Percentiles rank a stretch among this genome's conserved stretches.
phyloP scores from a whole-genome alignment of 2,329 filamentous ascomycete genomes.

The Raffaelea arxii region DNA sequence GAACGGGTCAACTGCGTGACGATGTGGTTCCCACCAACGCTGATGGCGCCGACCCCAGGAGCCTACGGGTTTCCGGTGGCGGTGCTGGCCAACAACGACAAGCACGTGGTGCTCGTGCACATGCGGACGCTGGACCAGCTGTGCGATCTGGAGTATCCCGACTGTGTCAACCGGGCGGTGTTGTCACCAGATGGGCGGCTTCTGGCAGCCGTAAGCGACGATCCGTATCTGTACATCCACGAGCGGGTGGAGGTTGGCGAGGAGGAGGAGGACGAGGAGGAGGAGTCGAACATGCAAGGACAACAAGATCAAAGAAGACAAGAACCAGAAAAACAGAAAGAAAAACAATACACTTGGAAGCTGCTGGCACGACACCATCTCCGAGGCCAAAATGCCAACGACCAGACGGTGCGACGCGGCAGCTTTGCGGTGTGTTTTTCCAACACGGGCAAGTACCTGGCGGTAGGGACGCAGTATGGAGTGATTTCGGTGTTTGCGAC shows the following conservation, averaged over 20 bases:
- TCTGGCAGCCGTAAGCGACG: conserved; percentile 78
- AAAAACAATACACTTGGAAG: conserved; percentile 39
- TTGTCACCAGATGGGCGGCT: conserved; percentile 80
- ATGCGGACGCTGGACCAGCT: conserved; percentile 56
- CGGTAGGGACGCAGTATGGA: conserved; percentile 71
- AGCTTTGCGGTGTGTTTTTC: conserved; percentile 77
- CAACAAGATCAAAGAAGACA: too few species aligned
- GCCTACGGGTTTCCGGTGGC: conserved; percentile 49
- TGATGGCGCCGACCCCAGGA: conserved; percentile 18
- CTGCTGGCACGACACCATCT: conserved; percentile 42
- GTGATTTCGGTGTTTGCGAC: conserved; percentile 68
- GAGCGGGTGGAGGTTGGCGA: conserved; percentile 34
- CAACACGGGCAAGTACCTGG: conserved; percentile 58
- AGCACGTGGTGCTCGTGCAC: conserved; percentile 75
- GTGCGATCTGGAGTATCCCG: conserved; percentile 63
- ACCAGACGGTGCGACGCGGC: conserved; percentile 47
- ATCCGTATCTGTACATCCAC: conserved; percentile 79
- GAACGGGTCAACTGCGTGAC: conserved; percentile 60
- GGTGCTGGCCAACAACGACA: conserved; percentile 83
- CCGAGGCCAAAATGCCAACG: conserved; percentile 45
- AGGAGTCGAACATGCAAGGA: conserved; percentile 14
- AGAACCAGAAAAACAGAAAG: too few species aligned
- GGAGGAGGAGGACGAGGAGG: background rate
- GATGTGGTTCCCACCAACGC: conserved; percentile 46
- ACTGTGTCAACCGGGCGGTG: conserved; percentile 88